Base-by-base conservation (phyloP, 495 filamentous ascomycete species). In the Annulohypoxylon stygium region DNA sequence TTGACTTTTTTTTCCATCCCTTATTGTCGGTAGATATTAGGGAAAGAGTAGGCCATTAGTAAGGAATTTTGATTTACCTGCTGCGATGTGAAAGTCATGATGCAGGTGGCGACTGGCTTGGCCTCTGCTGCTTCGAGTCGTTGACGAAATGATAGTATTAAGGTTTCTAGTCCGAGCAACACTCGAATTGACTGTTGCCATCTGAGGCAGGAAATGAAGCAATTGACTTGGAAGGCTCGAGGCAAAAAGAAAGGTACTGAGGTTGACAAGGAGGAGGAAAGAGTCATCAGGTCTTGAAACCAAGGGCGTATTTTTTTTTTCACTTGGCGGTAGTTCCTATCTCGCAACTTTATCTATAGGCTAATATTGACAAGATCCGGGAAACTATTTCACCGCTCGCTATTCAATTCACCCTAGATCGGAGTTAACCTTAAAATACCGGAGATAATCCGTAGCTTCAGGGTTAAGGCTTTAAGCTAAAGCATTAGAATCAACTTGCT, bases 171-270 rank as follows among this genome's bases (percentile, higher is more conserved):
- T 53, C 20, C 63, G 67, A 70, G 71, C 62, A 57, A 48, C 25
- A 43, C 60, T 69, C 66, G 23, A 61, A 33, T 39, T 51, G 26
- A 36, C 63, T 67, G 63, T 34, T 75, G 72, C 67, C 72, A 75
- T 75, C 59, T 62, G 67, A 33, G 36, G 30, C 34, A 75, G 36
- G 30, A n/a, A 4, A 63, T 14, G 9, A 55, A 6, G 16, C 53
- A 59, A 33, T 59, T 14, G 16, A 41, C n/a, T 33, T 41, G 4
- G 12, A 43, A 58, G 18, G 45, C 26, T 25, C n/a, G 50, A 51
- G 16, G 45, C 14, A 34, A 2, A 18, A 67, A 23, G 54, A 8
- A 16, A 34, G 37, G 11, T 9, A 30, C 33, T 10, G 11, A 54
- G 50, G 26, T 51, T 59, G 54, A 33, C 4, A 59, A 53, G 30